These are phyloP conservation scores for Citeromyces nyonsensis DNA, from an alignment of 805 yeast genomes.

Conservation along the genomic window DNA sequence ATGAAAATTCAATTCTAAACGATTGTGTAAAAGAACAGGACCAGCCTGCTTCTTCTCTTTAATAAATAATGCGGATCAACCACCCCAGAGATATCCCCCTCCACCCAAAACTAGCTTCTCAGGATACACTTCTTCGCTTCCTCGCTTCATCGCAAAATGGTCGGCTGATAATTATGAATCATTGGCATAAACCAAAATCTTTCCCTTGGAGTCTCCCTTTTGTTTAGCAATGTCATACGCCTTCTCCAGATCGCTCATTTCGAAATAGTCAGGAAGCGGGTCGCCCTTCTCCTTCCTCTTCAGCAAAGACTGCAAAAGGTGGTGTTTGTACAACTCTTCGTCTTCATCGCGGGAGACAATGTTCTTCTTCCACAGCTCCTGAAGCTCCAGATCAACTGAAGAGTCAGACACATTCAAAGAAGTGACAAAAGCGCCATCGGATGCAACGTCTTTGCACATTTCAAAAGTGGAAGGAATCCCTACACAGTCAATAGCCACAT, in stretches of 20 bases:
- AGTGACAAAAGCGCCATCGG: constrained; percentile 48
- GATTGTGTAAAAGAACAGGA: too few species aligned
- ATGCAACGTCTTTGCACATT: constrained; percentile 36
- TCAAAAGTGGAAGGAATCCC: constrained; percentile 50
- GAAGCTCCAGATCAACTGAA: constrained; percentile 22
- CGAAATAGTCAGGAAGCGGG: constrained; percentile 40
- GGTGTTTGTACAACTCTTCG: constrained; percentile 25
- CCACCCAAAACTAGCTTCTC: too few species aligned
- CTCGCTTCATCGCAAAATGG: too few species aligned
- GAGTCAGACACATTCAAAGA: constrained; percentile 44
- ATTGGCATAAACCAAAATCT: constrained; percentile 13
- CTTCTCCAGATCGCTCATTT: constrained; percentile 33
- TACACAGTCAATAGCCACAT: constrained; percentile 49
- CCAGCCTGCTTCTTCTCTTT: too few species aligned
- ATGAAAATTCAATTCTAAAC: too few species aligned
- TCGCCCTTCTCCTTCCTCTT: constrained; percentile 26
- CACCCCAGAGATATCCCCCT: too few species aligned
- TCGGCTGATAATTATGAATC: neutral
- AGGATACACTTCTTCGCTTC: too few species aligned
- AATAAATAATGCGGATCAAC: too few species aligned
- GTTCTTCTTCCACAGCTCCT: constrained; percentile 29
- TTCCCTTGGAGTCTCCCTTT: constrained; percentile 39
- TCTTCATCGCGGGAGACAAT: constrained; percentile 33
- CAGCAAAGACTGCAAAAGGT: constrained; percentile 18
- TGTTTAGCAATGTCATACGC: constrained; percentile 46